Evolutionary conservation across 2,329 filamentous ascomycete genomes (phyloP), one percentile per base, ranked within the genome.

Genomic region (Nectriaceae sp.): DNA sequence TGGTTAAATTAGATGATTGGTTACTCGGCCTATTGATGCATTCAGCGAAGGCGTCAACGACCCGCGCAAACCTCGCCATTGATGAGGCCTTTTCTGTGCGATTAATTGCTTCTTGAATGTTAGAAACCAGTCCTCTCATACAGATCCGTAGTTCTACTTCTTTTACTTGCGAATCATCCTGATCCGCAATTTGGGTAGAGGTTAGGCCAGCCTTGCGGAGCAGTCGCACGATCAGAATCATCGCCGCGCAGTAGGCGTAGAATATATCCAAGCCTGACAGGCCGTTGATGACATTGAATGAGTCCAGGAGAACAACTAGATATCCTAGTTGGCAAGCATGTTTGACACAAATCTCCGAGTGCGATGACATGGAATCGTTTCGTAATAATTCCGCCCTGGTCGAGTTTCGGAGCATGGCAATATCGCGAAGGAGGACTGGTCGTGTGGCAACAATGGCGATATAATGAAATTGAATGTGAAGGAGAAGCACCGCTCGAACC

Each of bases 241-340:
- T 69, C 2, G 60, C 61, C 2, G 65, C 62, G 37, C 63, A 68
- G 47, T 69, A 69, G 26, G 63, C 59, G 42, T 70, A 70, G 29
- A 68, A 70, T 2, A 69, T 56, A 22, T 71, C 69, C 0, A 69
- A 54, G 2, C 66, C 66, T 1, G 66, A 67, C 6, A 67, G 53
- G 1, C 69, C 67, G 40, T 69, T 66, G 5, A 71, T 42, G 1
- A 67, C 56, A 18, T 61, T 55, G 33, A 69, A 68, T 4, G 56
- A 58, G 29, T 68, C 61, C 0, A 71, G 60, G 1, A 71, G 55
- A 13, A 69, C 56, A 38, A 65, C 58, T 0, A 69, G 49, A 5
- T 61, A 60, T 19, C 63, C 58, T 33, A 70, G 52, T 38, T 68
- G 66, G 5, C 57, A 63, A 13, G 68, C 67, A 29, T 69, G 64